Percentiles rank a stretch among this genome's conserved stretches.
phyloP scores from a whole-genome alignment of 768 basidiomycete genomes.

The Sutorius australiensis region DNA sequence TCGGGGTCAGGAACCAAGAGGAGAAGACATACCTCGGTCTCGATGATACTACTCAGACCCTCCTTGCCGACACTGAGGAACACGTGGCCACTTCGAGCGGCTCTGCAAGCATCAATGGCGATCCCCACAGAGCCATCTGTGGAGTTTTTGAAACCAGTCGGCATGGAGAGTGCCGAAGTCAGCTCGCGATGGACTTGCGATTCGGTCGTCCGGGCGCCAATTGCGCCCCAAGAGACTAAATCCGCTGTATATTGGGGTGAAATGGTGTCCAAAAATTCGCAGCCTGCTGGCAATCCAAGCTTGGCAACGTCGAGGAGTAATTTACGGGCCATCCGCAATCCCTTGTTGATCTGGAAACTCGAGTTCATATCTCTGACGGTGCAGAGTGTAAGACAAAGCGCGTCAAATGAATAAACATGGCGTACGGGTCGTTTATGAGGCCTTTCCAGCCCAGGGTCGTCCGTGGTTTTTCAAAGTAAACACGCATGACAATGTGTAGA shows the following conservation, averaged over 20 bases:
- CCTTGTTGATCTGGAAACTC: conserved; percentile 94
- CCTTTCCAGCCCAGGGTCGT: conserved; percentile 99
- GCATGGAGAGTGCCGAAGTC: conserved; percentile 85
- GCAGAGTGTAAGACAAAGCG: background rate
- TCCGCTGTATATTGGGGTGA: conserved; percentile 91
- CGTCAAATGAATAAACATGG: background rate
- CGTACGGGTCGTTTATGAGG: conserved; percentile 87
- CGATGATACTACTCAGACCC: conserved; percentile 90
- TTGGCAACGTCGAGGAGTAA: conserved; percentile 87
- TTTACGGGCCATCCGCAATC: conserved; percentile 82
- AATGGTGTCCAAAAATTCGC: conserved; percentile 88
- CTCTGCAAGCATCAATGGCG: conserved; percentile 93
- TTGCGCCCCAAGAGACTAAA: conserved; percentile 92
- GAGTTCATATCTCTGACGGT: conserved; percentile 67
- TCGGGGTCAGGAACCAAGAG: background rate
- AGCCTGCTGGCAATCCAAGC: conserved; percentile 90
- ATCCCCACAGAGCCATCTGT: conserved; percentile 92
- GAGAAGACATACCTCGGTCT: conserved; percentile 65
- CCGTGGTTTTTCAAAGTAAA: conserved; percentile 96
- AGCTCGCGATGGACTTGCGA: conserved; percentile 92
- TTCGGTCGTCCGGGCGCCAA: conserved; percentile 90
- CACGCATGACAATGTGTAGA: conserved; percentile 93
- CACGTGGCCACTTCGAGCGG: conserved; percentile 86
- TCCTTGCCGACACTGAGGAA: conserved; percentile 98
- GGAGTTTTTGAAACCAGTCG: conserved; percentile 97